Evolutionary conservation across 345 rosid species (phyloP), one percentile per base, ranked within the genome.

Genomic region (Fremontodendron californicum): DNA sequence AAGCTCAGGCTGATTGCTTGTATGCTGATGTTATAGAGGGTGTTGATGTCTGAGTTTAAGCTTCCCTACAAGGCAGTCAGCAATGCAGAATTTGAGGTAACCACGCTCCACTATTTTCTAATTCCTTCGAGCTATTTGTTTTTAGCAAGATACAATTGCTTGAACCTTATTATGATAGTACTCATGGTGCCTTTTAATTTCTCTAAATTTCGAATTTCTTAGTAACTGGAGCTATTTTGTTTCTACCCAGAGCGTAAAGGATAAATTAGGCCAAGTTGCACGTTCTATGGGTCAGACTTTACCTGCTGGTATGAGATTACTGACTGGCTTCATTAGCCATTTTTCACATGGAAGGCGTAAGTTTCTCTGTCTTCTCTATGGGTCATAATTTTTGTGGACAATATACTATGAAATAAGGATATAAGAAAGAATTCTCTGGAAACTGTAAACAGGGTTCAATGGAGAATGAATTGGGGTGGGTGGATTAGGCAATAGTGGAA

Each of bases 61-160:
- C 86, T 90, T 85, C 90, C 92, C 7, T 89, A 86, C 84, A 89
- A 89, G 87, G 80, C 85, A 73, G 91, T 92, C 74, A 78, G 79
- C 70, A 83, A 73, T 16, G 83, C 91, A 70, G 94, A 92, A 75
- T 85, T 85, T 74, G 97, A 92, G 97, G 98, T 91, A 79, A 65
- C 54, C 75, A 42, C 11, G 9, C 33, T 79, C 42, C 42, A 23
- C 35, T 67, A n/a, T 10, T 67, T 40, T 6, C n/a, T 21, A 9
- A 39, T n/a, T 39, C 33, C 3, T 11, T 45, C 0, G 18, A 21
- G 19, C 48, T 39, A 19, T 23, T 42, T 42, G 29, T 11, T 39
- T 35, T 33, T 2, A 8, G 49, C 25, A 39, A 63, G 68, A 35
- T 65, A 6, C 27, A 3, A 65, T 39, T 39, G 5, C 15, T 18